These are phyloP conservation scores for Nitzschia sp. DNA, from an alignment of 108 stramenopile genomes.

Conservation along the genomic window DNA sequence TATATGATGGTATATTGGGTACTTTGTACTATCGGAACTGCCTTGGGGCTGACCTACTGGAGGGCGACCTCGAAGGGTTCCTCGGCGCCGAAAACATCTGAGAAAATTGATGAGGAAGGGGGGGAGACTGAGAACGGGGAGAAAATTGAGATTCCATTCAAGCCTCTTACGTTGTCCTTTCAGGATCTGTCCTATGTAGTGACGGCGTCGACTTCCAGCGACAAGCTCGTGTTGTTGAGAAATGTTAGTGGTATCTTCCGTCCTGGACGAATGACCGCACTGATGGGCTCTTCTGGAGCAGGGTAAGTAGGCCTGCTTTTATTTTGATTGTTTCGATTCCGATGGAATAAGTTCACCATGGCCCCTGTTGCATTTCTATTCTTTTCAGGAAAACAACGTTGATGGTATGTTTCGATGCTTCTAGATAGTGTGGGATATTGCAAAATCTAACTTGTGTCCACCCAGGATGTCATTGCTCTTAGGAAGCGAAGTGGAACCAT, in stretches of 20 bases:
- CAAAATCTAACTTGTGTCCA: not conserved
- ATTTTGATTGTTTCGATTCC: too few species aligned
- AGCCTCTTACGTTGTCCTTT: slow-evolving; percentile 62
- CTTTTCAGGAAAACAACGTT: slow-evolving; percentile 31
- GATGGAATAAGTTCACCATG: too few species aligned
- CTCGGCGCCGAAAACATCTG: not conserved
- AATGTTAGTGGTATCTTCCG: slow-evolving; percentile 56
- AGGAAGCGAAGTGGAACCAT: slow-evolving; percentile 59
- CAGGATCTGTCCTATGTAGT: slow-evolving; percentile 60
- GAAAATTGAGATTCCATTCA: slow-evolving; percentile 52
- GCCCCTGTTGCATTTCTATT: not conserved
- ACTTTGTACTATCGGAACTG: slow-evolving; percentile 38
- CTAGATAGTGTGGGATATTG: not conserved
- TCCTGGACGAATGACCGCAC: slow-evolving; percentile 55
- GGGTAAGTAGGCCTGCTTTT: slow-evolving; percentile 11
- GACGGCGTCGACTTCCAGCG: slow-evolving; percentile 53
- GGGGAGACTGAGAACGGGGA: not conserved
- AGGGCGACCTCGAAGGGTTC: not conserved
- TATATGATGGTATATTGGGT: slow-evolving; percentile 46
- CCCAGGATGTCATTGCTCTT: slow-evolving; percentile 72
- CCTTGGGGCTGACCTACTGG: slow-evolving; percentile 34
- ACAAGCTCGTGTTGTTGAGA: slow-evolving; percentile 51
- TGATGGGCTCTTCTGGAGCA: slow-evolving; percentile 65
- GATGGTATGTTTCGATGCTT: slow-evolving; percentile 13
- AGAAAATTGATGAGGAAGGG: not conserved